Conservation (phyloP, 2,329 filamentous ascomycete genomes). For the Calonectria hongkongensis region DNA sequence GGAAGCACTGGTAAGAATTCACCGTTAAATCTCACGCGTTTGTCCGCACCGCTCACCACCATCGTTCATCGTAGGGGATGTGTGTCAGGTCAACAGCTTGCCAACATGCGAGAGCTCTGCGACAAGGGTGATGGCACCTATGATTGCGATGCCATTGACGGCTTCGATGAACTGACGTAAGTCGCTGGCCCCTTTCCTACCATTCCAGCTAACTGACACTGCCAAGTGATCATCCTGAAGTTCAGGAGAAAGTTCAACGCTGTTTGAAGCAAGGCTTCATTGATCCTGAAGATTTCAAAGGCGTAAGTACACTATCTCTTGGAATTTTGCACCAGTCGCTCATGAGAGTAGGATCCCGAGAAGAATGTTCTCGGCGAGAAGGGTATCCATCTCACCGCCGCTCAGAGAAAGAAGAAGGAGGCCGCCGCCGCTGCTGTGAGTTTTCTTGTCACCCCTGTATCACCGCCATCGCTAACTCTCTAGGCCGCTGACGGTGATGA, state of each 20-base stretch:
- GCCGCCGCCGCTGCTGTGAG: conserved; percentile 53
- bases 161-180: conserved; percentile 83
- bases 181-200: conserved; percentile 47
- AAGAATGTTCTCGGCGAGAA: conserved; percentile 81
- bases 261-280: conserved; percentile 87
- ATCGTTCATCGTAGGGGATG: conserved; percentile 81
- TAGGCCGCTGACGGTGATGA: conserved; percentile 55
- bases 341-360: conserved; percentile 77
- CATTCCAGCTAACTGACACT: conserved; percentile 35
- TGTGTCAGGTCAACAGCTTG: conserved; percentile 84
- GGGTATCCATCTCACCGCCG: conserved; percentile 74
- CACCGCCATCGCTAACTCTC: conserved; percentile 42
- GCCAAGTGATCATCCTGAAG: conserved; percentile 70
- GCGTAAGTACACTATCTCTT: conserved; percentile 73
- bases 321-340: conserved; percentile 35
- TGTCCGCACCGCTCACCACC: conserved; percentile 22
- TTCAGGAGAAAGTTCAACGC: conserved; percentile 83
- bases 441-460: conserved; percentile 5
- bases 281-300: conserved; percentile 90
- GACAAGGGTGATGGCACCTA: conserved; percentile 66
- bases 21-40: conserved; percentile 8
- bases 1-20: conserved; percentile 88
- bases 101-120: conserved; percentile 77
- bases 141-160: conserved; percentile 83
- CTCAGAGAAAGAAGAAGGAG: conserved; percentile 61